Conservation (phyloP, 176 grass and related monocot species). For the Paspalum vaginatum region DNA sequence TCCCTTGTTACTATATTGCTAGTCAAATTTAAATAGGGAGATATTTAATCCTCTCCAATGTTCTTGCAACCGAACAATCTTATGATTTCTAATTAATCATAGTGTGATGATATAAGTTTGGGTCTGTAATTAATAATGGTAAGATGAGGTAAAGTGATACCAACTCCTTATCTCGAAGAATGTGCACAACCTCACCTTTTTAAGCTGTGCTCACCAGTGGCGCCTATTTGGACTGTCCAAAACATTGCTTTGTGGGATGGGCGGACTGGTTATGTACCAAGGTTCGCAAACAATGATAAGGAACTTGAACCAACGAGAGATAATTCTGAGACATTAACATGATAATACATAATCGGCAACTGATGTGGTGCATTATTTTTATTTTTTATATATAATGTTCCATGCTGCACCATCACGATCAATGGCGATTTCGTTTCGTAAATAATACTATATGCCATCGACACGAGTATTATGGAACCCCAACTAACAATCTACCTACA, state of each 20-base stretch:
- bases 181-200: neutral
- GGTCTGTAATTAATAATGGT: too few species aligned
- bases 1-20: too few species aligned
- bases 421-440: neutral
- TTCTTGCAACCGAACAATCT: too few species aligned
- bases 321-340: neutral
- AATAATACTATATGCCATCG: conserved; percentile 11
- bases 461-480: conserved; percentile 23
- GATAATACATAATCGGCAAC: neutral
- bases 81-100: too few species aligned
- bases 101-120: too few species aligned
- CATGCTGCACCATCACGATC: conserved; percentile 2
- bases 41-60: too few species aligned
- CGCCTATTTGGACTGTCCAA: too few species aligned
- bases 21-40: too few species aligned
- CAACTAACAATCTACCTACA: conserved; percentile 31
- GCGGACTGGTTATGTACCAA: neutral
- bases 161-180: neutral
- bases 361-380: neutral
- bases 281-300: neutral
- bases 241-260: too few species aligned
- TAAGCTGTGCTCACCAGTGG: too few species aligned
- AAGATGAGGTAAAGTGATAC: neutral
- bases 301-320: neutral
- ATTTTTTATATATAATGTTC: conserved; percentile 13